Conservation (phyloP, 176 grass and related monocot species). For the Microstegium vimineum region DNA sequence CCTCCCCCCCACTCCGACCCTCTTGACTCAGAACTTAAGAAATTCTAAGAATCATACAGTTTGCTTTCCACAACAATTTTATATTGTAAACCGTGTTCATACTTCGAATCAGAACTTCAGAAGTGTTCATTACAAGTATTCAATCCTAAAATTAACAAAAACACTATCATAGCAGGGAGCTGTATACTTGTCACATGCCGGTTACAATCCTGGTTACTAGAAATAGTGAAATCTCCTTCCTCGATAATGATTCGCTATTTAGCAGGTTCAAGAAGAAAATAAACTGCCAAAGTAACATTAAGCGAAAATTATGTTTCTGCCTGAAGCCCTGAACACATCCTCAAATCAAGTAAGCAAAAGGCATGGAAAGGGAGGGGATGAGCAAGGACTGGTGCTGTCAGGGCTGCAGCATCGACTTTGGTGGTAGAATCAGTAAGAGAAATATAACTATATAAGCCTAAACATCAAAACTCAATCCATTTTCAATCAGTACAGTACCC, state of each 20-base stretch:
- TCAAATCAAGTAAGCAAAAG: not conserved
- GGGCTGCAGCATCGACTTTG: not conserved
- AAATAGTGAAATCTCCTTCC: not conserved
- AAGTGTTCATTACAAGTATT: not conserved
- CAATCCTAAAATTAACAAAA: not conserved
- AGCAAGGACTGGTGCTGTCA: not conserved
- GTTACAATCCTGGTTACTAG: not conserved
- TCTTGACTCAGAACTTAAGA: not conserved
- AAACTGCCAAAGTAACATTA: not conserved
- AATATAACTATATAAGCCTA: not conserved
- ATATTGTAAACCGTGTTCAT: not conserved
- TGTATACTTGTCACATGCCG: not conserved
- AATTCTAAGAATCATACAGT: not conserved
- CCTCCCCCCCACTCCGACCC: not conserved
- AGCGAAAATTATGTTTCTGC: not conserved
- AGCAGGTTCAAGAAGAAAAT: not conserved
- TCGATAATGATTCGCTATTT: not conserved
- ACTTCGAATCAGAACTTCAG: not conserved
- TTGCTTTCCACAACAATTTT: not conserved
- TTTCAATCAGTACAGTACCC: not conserved
- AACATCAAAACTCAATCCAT: not conserved
- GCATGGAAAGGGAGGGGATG: not conserved
- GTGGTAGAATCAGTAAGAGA: not conserved
- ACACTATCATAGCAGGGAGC: not conserved
- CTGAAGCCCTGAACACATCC: not conserved